These are phyloP conservation scores for Gaertneriomyces semiglobifer DNA, from an alignment of 192 early-diverging fungal species.

Conservation along the genomic window DNA sequence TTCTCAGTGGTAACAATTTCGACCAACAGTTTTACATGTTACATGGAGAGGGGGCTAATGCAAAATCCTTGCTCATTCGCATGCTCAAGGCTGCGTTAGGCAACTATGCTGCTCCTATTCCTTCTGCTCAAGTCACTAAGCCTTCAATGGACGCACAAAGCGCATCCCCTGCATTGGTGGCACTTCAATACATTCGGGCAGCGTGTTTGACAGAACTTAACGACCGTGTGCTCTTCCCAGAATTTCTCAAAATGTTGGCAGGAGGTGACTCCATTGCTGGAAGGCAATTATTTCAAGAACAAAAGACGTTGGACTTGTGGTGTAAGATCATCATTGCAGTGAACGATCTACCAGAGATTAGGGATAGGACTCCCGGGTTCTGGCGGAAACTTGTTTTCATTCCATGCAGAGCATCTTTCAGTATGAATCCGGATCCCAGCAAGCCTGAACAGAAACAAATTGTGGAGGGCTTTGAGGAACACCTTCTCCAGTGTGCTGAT, in stretches of 20 bases:
- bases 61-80: neutral
- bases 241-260: conserved; percentile 3
- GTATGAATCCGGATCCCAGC: neutral
- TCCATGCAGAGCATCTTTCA: neutral
- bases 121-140: conserved; percentile 4
- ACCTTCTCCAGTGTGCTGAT: neutral
- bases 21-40: conserved; percentile 1
- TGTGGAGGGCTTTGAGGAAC: neutral
- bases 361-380: conserved; percentile 5
- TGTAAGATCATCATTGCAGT: neutral
- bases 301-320: neutral
- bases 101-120: conserved; percentile 5
- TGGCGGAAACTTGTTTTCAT: conserved; percentile 7
- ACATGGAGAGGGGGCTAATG: conserved; percentile 5
- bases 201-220: conserved; percentile 1
- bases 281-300: neutral
- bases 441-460: neutral
- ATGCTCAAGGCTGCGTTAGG: neutral
- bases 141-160: neutral
- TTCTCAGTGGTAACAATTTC: neutral
- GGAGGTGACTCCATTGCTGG: neutral
- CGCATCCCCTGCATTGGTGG: neutral
- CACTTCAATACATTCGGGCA: neutral
- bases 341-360: conserved; percentile 6
- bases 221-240: neutral